Base-by-base conservation (phyloP, 805 yeast species). In the Candida awuae region DNA sequence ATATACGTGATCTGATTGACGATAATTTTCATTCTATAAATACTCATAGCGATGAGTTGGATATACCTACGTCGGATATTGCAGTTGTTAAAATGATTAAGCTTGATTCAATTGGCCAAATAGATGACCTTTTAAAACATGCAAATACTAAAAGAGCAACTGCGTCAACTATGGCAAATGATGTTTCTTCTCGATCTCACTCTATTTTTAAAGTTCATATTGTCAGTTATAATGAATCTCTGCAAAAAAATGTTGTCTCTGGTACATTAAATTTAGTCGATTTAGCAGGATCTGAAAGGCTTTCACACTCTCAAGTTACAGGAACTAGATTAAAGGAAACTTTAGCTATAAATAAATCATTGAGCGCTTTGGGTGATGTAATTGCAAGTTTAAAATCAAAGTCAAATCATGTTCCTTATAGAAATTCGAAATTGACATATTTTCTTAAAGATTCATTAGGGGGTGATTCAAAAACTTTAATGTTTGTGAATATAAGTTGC, bases 201-300 rank as follows among this genome's bases (percentile, higher is more conserved):
- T 79, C 84, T 4, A 79, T 90, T 1, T 87, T 84, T 49, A 77
- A 75, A 9, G 64, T 92, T 3, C 62, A 68, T 14, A 62, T 90
- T 12, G 41, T 55, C 2, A 43, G 46, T 1, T 29, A 30, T 13
- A 20, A 32, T 8, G 16, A 23, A 14, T 15, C 16, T 8, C 22
- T 19, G 2, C 6, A 13, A 5, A 21, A 34, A 20, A 22, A 8
- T 22, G 16, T 12, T 14, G 58, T 71, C 2, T 51, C 61, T 13
- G 92, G 96, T 9, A 68, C 73, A 2, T 63, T 90, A 41, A 88
- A 90, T 53, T 63, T 90, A 39, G 77, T 92, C 35, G 98, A 90
- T 61, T 66, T 90, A 39, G 98, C 98, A 0, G 98, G 98, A 2
- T 85, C 95, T 0, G 98, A 90, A 62, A 67, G 97, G 41, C 65